Base-by-base conservation (phyloP, 1,139 yeast genomes). In the Candida sp. region DNA sequence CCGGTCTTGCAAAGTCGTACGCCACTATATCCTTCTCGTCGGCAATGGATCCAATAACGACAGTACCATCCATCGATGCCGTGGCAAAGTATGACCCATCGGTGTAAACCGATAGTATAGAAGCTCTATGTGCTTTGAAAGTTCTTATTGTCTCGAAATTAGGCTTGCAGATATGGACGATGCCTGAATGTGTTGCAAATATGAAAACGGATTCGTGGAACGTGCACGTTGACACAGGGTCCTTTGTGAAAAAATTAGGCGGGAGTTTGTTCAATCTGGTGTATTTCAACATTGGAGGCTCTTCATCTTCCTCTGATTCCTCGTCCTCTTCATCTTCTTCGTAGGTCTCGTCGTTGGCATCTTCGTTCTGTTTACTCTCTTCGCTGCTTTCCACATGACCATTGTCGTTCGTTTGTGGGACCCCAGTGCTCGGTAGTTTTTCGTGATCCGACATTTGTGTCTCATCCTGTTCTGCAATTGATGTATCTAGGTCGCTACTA, bases 51-150 rank as follows among this genome's bases (percentile, higher is more conserved):
- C 97, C 96, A 8, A 93, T 82, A 0, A 90, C 92, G 0, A 93
- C 88, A 0, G 97, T 89, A 0, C 99, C 98, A 64, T 94, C 98
- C 77, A 93, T 87, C 0, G 98, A 91, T 0, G 93, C 97, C 0
- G 96, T 86, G 0, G 93, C 96, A 58, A 93, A 83, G 60, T 78
- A 85, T 9, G 69, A 68, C 0, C 96, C 96, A 61, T 91, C 96
- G 0, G 89, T 81, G 51, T 86, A 83, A 3, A 86, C 72, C 0
- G 91, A 83, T 41, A 93, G 70, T 2, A 94, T 83, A 0, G 97
- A 90, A 0, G 98, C 94, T 45, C 90, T 75, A 60, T 96, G 98
- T 0, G 96, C 94, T 58, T 90, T 83, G 55, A 90, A 80, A 0
- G 97, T 86, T 39, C 96, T 75, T 1, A 91, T 72, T 0, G 85